phyloP scores from a whole-genome alignment of 108 stramenopile species.

The Stephanodiscus triporus region DNA sequence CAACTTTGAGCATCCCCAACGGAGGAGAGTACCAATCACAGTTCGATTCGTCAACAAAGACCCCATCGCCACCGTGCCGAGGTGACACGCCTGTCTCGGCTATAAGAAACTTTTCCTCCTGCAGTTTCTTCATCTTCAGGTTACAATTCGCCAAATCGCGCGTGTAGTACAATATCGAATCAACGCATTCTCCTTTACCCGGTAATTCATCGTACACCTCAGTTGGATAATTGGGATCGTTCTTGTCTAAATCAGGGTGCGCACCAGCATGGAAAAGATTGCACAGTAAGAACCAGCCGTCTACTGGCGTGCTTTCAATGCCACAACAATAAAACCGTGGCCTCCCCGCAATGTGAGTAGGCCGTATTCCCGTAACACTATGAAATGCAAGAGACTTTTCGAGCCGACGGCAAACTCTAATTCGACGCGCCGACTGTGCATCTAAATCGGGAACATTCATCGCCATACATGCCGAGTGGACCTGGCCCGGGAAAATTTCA shows the following conservation, averaged over 20 bases:
- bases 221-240: conserved; percentile 15
- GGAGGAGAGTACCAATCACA: conserved; percentile 29
- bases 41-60: not conserved
- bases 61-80: not conserved
- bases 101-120: conserved; percentile 64
- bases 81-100: conserved; percentile 64
- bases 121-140: conserved; percentile 55
- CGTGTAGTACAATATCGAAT: conserved; percentile 84
- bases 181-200: conserved; percentile 66
- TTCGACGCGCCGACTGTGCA: conserved; percentile 54
- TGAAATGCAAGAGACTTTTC: conserved; percentile 85
- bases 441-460: conserved; percentile 88
- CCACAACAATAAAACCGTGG: conserved; percentile 67
- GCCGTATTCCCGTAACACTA: conserved; percentile 71
- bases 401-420: conserved; percentile 68
- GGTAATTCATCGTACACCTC: conserved; percentile 45
- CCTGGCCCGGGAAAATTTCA: conserved; percentile 82
- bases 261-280: conserved; percentile 34
- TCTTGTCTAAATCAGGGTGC: conserved; percentile 2
- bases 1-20: conserved; percentile 32
- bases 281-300: conserved; percentile 30
- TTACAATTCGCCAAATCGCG: conserved; percentile 73
- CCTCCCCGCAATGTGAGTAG: conserved; percentile 81
- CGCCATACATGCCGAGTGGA: conserved; percentile 73
- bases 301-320: conserved; percentile 72